These are phyloP conservation scores for Paramecium bursaria DNA, from an alignment of 73 alveolate species.

Conservation along the genomic window DNA sequence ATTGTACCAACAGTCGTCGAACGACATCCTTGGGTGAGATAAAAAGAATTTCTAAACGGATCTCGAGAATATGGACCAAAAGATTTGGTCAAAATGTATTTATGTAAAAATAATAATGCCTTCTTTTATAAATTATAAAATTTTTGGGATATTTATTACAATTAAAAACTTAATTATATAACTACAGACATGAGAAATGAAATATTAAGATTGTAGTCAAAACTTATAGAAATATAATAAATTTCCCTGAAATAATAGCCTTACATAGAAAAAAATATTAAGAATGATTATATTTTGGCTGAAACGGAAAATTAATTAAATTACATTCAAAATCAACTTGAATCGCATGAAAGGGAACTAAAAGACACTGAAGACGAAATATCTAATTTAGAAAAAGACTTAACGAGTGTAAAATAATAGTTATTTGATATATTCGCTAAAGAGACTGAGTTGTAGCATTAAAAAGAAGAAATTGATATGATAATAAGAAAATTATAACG, in stretches of 20 bases:
- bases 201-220: constrained; percentile 4
- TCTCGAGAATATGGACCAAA: no score
- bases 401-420: constrained; percentile 6
- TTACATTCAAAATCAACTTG: no score
- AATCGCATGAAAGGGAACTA: no score
- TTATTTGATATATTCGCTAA: constrained; percentile 15
- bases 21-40: no score
- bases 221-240: background rate
- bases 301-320: no score
- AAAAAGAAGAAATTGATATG: constrained; percentile 49
- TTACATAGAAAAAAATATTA: constrained; percentile 12
- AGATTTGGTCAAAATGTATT: no score
- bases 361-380: constrained; percentile 7
- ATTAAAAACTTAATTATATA: no score
- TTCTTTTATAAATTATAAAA: no score
- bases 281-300: constrained; percentile 3
- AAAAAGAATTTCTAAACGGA: no score
- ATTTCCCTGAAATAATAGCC: background rate
- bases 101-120: no score
- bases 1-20: no score
- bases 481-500: constrained; percentile 31
- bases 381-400: constrained; percentile 12
- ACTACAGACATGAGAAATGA: background rate
- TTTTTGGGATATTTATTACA: no score
- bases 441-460: constrained; percentile 29